A percentile compares a stretch with the other conserved stretches of the same genome.
Conservation (phyloP, 805 yeast genomes). For the Candida methanosorbosa region DNA sequence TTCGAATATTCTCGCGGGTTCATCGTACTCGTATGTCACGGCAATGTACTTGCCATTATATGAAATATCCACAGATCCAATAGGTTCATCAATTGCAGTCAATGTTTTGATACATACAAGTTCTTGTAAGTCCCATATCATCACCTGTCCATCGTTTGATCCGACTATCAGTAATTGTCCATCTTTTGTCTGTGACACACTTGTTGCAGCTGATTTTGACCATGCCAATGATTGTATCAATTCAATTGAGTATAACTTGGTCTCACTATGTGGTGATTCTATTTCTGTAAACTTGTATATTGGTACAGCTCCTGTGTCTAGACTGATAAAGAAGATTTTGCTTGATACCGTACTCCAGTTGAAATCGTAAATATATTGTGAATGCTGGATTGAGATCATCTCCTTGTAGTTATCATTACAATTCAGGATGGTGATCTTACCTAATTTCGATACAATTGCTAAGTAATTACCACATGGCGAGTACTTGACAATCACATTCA, state of each 20-base stretch:
- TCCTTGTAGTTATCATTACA: conserved; percentile 21
- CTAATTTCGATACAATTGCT: conserved; percentile 28
- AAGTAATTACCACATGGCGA: conserved; percentile 32
- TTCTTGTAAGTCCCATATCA: conserved; percentile 27
- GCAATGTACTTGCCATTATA: conserved; percentile 29
- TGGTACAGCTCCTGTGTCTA: conserved; percentile 29
- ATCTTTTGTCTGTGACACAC: conserved; percentile 27
- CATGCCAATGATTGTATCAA: conserved; percentile 20
- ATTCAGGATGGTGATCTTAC: conserved; percentile 22
- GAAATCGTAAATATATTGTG: conserved; percentile 27
- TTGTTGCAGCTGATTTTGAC: conserved; percentile 31
- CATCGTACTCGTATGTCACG: conserved; percentile 32
- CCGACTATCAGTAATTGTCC: conserved; percentile 34
- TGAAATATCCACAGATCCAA: conserved; percentile 26
- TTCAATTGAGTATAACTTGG: neutral
- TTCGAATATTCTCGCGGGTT: conserved; percentile 28
- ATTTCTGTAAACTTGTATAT: conserved; percentile 10
- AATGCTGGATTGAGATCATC: conserved; percentile 14
- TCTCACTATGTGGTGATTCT: neutral
- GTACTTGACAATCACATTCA: conserved; percentile 20
- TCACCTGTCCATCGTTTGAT: conserved; percentile 37
- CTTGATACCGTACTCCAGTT: conserved; percentile 25
- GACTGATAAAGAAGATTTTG: conserved; percentile 25
- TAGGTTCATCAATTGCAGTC: conserved; percentile 32
- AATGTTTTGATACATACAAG: conserved; percentile 26